Percentiles rank a stretch among this genome's conserved stretches.
Conservation (phyloP, 371 early-diverging fungal species). For the Lichtheimia hyalospora region DNA sequence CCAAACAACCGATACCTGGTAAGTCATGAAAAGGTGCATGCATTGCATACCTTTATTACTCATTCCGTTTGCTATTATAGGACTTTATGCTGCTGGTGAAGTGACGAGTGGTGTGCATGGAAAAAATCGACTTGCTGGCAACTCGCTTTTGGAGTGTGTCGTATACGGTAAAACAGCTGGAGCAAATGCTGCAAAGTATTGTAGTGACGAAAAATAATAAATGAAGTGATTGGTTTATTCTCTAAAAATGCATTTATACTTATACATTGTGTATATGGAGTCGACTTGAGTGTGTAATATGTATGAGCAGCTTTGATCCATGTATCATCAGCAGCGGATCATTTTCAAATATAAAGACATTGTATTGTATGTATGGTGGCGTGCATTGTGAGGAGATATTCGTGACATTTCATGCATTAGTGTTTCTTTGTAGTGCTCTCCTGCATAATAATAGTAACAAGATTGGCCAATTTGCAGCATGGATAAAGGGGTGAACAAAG, state of each 20-base stretch:
- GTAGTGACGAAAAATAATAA: background rate
- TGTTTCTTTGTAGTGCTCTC: no score
- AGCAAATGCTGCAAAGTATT: constrained; percentile 39
- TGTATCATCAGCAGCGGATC: no score
- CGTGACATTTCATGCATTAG: background rate
- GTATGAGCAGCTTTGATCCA: no score
- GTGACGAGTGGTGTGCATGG: constrained; percentile 84
- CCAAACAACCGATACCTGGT: constrained; percentile 14
- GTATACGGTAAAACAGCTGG: constrained; percentile 86
- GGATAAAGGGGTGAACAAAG: no score
- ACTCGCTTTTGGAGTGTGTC: constrained; percentile 82
- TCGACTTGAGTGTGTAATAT: background rate
- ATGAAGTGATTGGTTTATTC: background rate
- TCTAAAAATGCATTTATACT: no score
- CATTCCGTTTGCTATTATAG: constrained; percentile 36
- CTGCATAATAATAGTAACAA: no score
- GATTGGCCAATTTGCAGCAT: no score
- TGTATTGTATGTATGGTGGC: no score
- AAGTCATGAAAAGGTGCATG: background rate
- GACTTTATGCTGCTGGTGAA: constrained; percentile 80
- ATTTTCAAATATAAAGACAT: no score
- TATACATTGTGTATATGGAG: no score
- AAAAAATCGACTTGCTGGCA: constrained; percentile 81
- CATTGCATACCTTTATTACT: no score
- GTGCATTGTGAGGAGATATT: no score